These are phyloP conservation scores for Calonectria crousiana DNA, from an alignment of 2,329 filamentous ascomycete genomes.

Conservation along the genomic window DNA sequence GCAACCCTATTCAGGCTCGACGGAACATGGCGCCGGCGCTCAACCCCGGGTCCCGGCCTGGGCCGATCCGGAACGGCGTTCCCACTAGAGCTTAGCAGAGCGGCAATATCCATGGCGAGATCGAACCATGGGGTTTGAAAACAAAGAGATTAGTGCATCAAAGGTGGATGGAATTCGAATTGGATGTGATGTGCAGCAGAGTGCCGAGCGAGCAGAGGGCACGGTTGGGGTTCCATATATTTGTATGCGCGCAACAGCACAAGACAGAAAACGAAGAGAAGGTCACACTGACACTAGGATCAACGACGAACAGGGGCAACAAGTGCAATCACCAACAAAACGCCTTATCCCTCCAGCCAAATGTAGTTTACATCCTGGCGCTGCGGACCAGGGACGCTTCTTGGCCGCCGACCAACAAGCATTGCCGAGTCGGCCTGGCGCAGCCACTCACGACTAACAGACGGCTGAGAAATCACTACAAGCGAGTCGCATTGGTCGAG, in stretches of 20 bases:
- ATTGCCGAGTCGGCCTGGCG: neutral
- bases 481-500: neutral
- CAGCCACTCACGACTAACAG: neutral
- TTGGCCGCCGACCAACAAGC: slow-evolving; percentile 1
- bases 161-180: neutral
- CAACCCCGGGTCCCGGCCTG: neutral
- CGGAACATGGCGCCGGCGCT: neutral
- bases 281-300: neutral
- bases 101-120: neutral
- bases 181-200: neutral
- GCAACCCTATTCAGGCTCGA: neutral
- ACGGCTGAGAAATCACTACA: neutral
- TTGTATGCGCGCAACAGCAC: neutral
- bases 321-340: neutral
- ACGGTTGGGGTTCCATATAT: neutral
- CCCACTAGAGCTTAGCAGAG: neutral
- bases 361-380: neutral
- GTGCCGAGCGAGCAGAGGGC: neutral
- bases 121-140: neutral
- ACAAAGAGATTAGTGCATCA: neutral
- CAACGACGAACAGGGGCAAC: neutral
- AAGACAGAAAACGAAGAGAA: neutral
- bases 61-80: neutral
- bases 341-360: neutral
- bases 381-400: neutral